Conservation (phyloP, 495 filamentous ascomycete species). For the Penicillium antarcticum region DNA sequence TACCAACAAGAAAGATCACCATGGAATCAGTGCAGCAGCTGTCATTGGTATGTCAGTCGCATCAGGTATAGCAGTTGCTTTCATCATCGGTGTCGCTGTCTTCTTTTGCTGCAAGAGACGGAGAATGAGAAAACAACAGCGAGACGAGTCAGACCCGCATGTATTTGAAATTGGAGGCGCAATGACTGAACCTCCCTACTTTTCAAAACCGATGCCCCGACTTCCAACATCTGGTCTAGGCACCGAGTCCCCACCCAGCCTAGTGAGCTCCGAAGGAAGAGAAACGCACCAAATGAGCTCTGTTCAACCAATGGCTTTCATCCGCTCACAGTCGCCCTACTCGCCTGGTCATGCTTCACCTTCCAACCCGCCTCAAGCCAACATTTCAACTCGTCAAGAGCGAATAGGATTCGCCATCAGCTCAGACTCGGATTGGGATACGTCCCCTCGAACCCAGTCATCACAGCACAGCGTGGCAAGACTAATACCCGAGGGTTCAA, state of each 20-base stretch:
- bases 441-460: constrained; percentile 22
- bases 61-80: constrained; percentile 37
- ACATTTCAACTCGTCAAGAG: constrained; percentile 5
- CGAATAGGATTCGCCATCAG: constrained; percentile 28
- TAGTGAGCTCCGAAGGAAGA: constrained; percentile 1
- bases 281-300: constrained; percentile 6
- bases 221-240: constrained; percentile 11
- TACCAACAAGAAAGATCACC: constrained; percentile 5
- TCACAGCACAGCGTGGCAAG: constrained; percentile 36
- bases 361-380: constrained; percentile 4
- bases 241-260: constrained; percentile 3
- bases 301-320: background rate
- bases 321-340: constrained; percentile 8
- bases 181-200: constrained; percentile 41
- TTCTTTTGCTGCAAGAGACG: constrained; percentile 35
- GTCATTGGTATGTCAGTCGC: constrained; percentile 43
- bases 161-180: constrained; percentile 43
- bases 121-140: constrained; percentile 13
- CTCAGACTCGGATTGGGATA: constrained; percentile 30
- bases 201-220: constrained; percentile 21
- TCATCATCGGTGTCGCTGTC: constrained; percentile 36
- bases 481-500: constrained; percentile 24
- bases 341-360: constrained; percentile 19
- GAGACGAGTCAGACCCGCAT: constrained; percentile 15
- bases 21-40: constrained; percentile 28